These are phyloP conservation scores for Breynia disticha DNA, from an alignment of 441 rosid genomes.

Conservation along the genomic window DNA sequence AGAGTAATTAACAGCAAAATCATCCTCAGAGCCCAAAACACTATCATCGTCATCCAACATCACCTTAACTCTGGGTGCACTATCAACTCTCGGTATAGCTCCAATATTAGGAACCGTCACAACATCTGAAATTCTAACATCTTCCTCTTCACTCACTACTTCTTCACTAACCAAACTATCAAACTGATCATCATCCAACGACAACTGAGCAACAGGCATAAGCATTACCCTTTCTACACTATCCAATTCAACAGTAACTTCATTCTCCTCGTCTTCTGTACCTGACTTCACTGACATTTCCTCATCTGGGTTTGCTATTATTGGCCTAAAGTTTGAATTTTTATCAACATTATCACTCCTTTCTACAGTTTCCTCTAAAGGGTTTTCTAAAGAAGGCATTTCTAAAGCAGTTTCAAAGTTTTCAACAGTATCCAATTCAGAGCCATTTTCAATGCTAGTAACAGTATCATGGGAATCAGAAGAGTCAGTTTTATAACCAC, in stretches of 20 bases:
- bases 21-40: constrained; percentile 5
- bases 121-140: constrained; percentile 16
- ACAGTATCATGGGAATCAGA: constrained; percentile 19
- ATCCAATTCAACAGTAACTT: constrained; percentile 18
- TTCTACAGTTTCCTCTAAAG: constrained; percentile 27
- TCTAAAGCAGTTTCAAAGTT: constrained; percentile 45
- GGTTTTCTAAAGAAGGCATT: constrained; percentile 17
- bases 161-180: constrained; percentile 29
- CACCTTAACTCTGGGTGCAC: constrained; percentile 21
- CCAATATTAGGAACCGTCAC: constrained; percentile 19
- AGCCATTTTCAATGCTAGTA: constrained; percentile 19
- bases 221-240: constrained; percentile 12
- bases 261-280: constrained; percentile 27
- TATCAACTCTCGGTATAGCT: constrained; percentile 10
- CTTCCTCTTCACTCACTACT: constrained; percentile 21
- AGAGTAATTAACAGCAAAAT: constrained; percentile 5
- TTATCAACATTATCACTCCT: constrained; percentile 18
- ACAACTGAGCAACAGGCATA: constrained; percentile 52
- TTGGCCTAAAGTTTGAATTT: constrained; percentile 17
- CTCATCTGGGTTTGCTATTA: constrained; percentile 24
- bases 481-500: constrained; percentile 14
- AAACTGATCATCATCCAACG: constrained; percentile 47
- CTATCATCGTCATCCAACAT: constrained; percentile 18
- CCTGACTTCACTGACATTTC: constrained; percentile 22
- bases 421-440: constrained; percentile 33